Conservation (phyloP, 225 moss, liverwort and hornwort species). For the Sphagnum contortum region DNA sequence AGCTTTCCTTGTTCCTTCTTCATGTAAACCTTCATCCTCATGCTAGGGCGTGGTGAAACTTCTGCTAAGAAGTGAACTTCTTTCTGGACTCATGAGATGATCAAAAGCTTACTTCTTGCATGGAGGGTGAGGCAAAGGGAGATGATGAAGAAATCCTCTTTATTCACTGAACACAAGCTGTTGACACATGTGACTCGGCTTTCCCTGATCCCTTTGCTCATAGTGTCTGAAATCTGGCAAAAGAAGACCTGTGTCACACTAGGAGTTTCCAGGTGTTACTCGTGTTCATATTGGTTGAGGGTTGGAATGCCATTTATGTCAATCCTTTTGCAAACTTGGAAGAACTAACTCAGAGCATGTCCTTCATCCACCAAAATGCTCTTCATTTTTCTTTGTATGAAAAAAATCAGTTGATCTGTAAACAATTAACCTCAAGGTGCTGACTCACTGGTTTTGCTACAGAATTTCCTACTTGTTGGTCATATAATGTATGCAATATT, state of each 20-base stretch:
- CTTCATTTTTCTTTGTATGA: no score
- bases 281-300: neutral
- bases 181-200: neutral
- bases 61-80: neutral
- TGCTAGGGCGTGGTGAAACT: neutral
- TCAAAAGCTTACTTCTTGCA: neutral
- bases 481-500: no score
- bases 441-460: no score
- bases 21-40: neutral
- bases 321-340: neutral
- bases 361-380: no score
- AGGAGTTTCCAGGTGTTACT: no score
- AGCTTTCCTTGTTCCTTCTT: neutral
- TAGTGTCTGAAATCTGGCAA: neutral
- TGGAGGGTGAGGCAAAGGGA: neutral
- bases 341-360: no score
- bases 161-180: neutral
- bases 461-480: no score
- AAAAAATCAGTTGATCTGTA: no score
- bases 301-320: neutral
- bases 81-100: neutral
- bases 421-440: no score
- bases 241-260: no score
- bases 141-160: neutral
- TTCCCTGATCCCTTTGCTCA: neutral